phyloP scores from a whole-genome alignment of 345 rosid species.

The Arabis alpina region DNA sequence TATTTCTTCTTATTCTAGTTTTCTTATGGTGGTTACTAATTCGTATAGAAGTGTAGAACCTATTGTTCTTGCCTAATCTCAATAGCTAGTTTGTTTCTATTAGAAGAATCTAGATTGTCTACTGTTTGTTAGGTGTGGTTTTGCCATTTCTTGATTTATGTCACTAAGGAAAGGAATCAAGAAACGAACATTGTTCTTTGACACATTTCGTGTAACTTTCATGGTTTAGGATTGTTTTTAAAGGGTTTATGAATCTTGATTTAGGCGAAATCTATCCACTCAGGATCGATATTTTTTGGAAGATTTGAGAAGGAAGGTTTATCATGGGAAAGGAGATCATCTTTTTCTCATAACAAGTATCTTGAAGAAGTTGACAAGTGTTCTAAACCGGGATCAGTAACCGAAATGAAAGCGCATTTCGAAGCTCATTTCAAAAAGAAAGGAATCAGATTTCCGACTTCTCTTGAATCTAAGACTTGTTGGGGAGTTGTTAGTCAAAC shows the following conservation, averaged over 20 bases:
- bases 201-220: too few species aligned
- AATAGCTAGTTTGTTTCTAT: background rate
- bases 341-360: constrained; percentile 85
- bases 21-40: background rate
- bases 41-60: too few species aligned
- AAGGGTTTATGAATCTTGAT: constrained; percentile 26
- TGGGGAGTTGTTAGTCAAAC: constrained; percentile 45
- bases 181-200: background rate
- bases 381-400: constrained; percentile 84
- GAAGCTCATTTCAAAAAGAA: constrained; percentile 91
- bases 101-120: background rate
- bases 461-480: constrained; percentile 50
- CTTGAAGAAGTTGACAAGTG: constrained; percentile 92
- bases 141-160: too few species aligned
- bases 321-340: constrained; percentile 87
- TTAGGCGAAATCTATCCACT: constrained; percentile 71
- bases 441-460: constrained; percentile 56
- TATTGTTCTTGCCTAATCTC: background rate
- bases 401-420: constrained; percentile 79
- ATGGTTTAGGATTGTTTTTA: constrained; percentile 12
- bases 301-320: constrained; percentile 82
- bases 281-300: constrained; percentile 91
- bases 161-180: background rate
- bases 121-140: constrained; percentile 12
- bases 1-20: background rate